These are phyloP conservation scores for Claviceps paspali DNA, from an alignment of 2,329 filamentous ascomycete genomes.

Conservation along the genomic window DNA sequence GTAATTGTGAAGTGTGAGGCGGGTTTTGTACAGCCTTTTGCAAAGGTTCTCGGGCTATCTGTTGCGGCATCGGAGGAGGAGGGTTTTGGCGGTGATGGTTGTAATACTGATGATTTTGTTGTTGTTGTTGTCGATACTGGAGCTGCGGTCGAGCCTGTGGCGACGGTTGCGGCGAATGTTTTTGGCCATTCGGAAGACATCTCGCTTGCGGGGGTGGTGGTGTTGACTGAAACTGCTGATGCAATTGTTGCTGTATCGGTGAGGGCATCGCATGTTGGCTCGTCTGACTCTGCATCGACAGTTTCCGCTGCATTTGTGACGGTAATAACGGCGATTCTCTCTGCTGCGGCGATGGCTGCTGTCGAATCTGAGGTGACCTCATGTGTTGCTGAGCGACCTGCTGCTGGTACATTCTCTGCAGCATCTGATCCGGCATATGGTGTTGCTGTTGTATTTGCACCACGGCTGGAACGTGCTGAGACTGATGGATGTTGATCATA, in stretches of 20 bases:
- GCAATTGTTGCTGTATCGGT: constrained; percentile 13
- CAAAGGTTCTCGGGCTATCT: constrained; percentile 1
- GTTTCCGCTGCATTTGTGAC: constrained; percentile 7
- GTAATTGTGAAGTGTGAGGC: neutral
- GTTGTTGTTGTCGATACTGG: constrained; percentile 1
- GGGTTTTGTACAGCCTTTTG: constrained; percentile 2
- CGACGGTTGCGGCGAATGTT: constrained; percentile 13
- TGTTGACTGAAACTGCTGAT: constrained; percentile 12
- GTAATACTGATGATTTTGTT: neutral
- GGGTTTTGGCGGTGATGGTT: constrained; percentile 2
- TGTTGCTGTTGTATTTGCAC: constrained; percentile 5
- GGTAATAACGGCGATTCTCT: constrained; percentile 4
- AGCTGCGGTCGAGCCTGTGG: constrained; percentile 6
- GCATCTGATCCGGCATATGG: constrained; percentile 4
- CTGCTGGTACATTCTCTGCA: constrained; percentile 7
- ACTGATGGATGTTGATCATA: constrained; percentile 2
- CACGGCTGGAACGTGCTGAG: constrained; percentile 4
- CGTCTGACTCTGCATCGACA: constrained; percentile 6
- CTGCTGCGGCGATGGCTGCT: constrained; percentile 8
- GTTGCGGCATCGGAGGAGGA: constrained; percentile 5
- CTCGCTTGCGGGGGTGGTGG: constrained; percentile 2
- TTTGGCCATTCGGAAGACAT: constrained; percentile 9
- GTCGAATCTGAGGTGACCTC: constrained; percentile 8
- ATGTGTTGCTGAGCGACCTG: constrained; percentile 8
- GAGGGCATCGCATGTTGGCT: constrained; percentile 6